Evolutionary conservation across 2,329 filamentous ascomycete genomes (phyloP).

Genomic region (Fusarium proliferatum): DNA sequence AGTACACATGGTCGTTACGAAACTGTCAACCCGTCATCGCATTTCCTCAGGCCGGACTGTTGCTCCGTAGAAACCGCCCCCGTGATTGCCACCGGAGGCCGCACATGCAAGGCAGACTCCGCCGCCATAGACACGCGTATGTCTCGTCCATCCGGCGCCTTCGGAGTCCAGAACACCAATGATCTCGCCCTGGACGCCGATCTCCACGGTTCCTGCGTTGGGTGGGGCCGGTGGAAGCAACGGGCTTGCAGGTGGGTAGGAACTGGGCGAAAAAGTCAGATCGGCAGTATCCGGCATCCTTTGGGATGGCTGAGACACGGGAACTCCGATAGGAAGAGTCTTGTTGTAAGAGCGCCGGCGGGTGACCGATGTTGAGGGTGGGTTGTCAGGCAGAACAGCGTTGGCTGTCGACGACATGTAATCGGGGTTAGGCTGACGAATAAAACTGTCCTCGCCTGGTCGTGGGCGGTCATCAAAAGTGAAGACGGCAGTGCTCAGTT

Average conservation of each 20-base stretch:
- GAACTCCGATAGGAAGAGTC: constrained; percentile 52
- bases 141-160: constrained; percentile 65
- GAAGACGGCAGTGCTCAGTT: constrained; percentile 56
- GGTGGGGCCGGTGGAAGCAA: constrained; percentile 61
- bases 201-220: constrained; percentile 46
- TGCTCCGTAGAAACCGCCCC: constrained; percentile 64
- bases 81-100: constrained; percentile 57
- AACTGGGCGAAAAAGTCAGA: constrained; percentile 57
- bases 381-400: constrained; percentile 42
- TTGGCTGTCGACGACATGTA: constrained; percentile 55
- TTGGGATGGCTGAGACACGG: constrained; percentile 41
- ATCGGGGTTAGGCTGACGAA: constrained; percentile 63
- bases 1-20: neutral
- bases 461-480: constrained; percentile 54
- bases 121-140: constrained; percentile 69
- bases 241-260: constrained; percentile 61
- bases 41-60: constrained; percentile 65
- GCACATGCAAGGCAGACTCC: constrained; percentile 67
- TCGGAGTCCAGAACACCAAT: constrained; percentile 60
- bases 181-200: constrained; percentile 62
- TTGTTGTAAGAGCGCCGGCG: constrained; percentile 58
- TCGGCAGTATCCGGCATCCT: constrained; percentile 42
- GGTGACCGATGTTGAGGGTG: constrained; percentile 49
- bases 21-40: constrained; percentile 47
- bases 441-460: constrained; percentile 50